Evolutionary conservation across 2,329 filamentous ascomycete species (phyloP).

Genomic region (Leptographium procerum): DNA sequence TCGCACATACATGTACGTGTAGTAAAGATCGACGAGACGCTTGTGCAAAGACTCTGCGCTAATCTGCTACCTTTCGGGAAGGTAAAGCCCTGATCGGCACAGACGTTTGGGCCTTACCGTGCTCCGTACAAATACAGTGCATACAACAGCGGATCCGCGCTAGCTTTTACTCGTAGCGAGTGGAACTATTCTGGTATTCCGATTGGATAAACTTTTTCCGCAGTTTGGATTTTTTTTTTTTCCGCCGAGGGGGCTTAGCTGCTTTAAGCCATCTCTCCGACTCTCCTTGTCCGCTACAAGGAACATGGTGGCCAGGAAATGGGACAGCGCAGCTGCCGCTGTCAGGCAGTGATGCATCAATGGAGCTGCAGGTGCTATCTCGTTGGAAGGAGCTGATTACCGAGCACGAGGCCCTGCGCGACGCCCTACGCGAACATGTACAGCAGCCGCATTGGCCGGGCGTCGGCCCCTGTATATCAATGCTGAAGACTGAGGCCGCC

Average conservation of each 20-base stretch:
- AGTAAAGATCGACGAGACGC: no score
- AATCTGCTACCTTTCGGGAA: no score
- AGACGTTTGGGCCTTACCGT: no score
- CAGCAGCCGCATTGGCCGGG: conserved; percentile 11
- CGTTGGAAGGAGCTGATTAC: conserved; percentile 8
- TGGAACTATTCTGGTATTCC: no score
- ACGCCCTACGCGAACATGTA: conserved; percentile 4
- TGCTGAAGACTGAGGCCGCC: conserved; percentile 8
- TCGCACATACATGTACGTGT: no score
- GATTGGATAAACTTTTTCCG: no score
- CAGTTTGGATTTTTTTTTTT: no score
- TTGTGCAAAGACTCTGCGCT: no score
- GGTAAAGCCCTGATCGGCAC: no score
- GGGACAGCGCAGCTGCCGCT: neutral
- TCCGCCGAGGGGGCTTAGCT: neutral
- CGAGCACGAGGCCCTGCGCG: conserved; percentile 10
- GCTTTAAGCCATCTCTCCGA: neutral
- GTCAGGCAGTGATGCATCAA: neutral
- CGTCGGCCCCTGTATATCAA: conserved; percentile 8
- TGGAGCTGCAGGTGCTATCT: neutral
- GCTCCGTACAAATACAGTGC: no score
- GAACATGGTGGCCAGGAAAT: neutral
- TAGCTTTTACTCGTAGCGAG: no score
- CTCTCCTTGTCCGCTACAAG: neutral
- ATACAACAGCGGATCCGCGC: no score